These are phyloP conservation scores for Talinum fruticosum DNA, from an alignment of 148 eudicot species.

Conservation along the genomic window DNA sequence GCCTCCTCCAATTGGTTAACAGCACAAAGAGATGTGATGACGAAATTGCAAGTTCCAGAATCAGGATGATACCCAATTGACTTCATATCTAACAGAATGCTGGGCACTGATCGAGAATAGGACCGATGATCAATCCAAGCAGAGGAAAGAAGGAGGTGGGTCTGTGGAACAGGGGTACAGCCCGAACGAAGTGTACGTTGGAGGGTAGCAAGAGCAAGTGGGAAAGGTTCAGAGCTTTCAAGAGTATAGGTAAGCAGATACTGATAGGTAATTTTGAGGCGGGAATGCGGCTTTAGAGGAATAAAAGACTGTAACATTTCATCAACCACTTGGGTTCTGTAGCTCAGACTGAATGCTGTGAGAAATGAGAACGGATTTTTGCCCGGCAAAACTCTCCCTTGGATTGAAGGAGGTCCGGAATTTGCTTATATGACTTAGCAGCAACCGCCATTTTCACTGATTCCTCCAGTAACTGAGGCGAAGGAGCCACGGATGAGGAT, in stretches of 20 bases:
- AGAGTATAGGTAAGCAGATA: conserved; percentile 61
- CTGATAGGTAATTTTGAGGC: conserved; percentile 46
- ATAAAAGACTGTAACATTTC: conserved; percentile 69
- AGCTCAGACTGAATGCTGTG: conserved; percentile 30
- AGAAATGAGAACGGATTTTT: conserved; percentile 71
- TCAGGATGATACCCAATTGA: conserved; percentile 72
- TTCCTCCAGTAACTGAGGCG: conserved; percentile 36
- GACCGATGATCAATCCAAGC: conserved; percentile 55
- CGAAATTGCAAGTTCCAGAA: conserved; percentile 72
- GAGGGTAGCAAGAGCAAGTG: conserved; percentile 57
- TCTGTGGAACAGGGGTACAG: conserved; percentile 67
- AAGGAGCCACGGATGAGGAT: conserved; percentile 19
- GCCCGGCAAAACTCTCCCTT: conserved; percentile 33
- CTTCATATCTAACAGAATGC: conserved; percentile 51
- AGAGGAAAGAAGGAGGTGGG: conserved; percentile 50
- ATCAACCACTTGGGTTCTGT: conserved; percentile 47
- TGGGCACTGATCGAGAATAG: conserved; percentile 39
- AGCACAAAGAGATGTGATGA: conserved; percentile 70
- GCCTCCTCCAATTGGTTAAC: conserved; percentile 69
- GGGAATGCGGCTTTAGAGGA: conserved; percentile 51
- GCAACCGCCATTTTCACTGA: conserved; percentile 49
- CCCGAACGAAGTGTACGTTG: conserved; percentile 79
- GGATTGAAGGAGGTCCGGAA: conserved; percentile 48
- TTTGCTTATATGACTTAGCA: conserved; percentile 46
- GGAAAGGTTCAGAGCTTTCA: conserved; percentile 55